A percentile compares a stretch with the other conserved stretches of the same genome.
phyloP scores from a whole-genome alignment of 768 basidiomycete species.

The Lyophyllum semitale region DNA sequence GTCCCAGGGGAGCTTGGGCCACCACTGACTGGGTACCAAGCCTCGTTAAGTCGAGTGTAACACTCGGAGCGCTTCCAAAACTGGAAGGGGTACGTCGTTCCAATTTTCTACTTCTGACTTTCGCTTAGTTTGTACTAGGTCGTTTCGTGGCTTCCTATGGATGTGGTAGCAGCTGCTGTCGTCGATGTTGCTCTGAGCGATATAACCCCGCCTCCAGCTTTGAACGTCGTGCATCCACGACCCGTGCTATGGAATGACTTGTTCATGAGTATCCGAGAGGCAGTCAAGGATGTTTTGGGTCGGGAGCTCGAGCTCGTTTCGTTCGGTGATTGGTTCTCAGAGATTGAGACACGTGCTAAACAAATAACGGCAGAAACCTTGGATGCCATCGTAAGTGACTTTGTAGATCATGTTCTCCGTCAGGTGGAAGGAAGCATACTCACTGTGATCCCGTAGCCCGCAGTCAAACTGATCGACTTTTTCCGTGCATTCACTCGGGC shows the following conservation, averaged over 20 bases:
- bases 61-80: constrained; percentile 26
- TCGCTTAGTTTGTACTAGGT: constrained; percentile 17
- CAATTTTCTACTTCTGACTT: not conserved
- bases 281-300: not conserved
- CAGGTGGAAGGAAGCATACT: too few species aligned
- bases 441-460: constrained; percentile 5
- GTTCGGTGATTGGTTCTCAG: constrained; percentile 16
- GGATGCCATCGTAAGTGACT: constrained; percentile 10
- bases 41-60: constrained; percentile 31
- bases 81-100: constrained; percentile 24
- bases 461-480: constrained; percentile 17
- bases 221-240: constrained; percentile 41
- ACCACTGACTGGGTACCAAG: constrained; percentile 38
- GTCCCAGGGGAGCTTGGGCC: constrained; percentile 35
- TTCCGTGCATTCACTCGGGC: constrained; percentile 8
- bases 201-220: constrained; percentile 21
- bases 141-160: constrained; percentile 36
- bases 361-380: constrained; percentile 13
- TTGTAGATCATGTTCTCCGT: not conserved
- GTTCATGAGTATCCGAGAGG: constrained; percentile 18
- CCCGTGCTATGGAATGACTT: constrained; percentile 32
- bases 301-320: constrained; percentile 3
- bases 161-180: constrained; percentile 27
- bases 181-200: constrained; percentile 27
- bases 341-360: constrained; percentile 7